These are phyloP conservation scores for Populus hybrid DNA, from an alignment of 441 rosid species.

Conservation along the genomic window DNA sequence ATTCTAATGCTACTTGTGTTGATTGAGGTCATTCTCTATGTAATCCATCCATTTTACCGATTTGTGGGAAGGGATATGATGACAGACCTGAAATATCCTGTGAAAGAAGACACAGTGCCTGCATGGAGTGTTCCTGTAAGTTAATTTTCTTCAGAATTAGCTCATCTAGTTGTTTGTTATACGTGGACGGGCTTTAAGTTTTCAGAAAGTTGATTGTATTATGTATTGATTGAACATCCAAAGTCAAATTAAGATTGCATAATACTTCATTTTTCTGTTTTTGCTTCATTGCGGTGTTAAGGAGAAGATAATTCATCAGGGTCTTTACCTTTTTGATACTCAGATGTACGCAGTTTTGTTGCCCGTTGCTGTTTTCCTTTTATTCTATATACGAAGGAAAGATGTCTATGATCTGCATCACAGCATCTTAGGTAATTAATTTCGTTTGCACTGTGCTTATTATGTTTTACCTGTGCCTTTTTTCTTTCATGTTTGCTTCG, in stretches of 20 bases:
- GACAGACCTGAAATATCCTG: no score
- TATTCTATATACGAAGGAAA: constrained; percentile 53
- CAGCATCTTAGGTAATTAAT: constrained; percentile 58
- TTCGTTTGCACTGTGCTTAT: neutral
- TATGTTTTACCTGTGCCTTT: neutral
- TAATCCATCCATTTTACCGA: constrained; percentile 31
- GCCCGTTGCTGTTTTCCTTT: constrained; percentile 48
- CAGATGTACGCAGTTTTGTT: constrained; percentile 65
- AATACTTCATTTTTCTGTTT: neutral
- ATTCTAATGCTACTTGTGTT: constrained; percentile 64
- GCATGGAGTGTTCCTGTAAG: constrained; percentile 71
- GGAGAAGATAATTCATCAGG: neutral
- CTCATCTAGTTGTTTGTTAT: neutral
- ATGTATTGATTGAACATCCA: neutral
- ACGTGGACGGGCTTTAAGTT: neutral
- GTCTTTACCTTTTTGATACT: constrained; percentile 1
- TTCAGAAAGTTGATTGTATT: neutral
- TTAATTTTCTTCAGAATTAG: neutral
- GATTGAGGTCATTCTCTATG: constrained; percentile 45
- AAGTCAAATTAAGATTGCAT: neutral
- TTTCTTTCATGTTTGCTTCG: no score
- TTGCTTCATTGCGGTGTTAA: no score
- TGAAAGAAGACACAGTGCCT: no score
- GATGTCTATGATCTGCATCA: constrained; percentile 86
- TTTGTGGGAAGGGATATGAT: no score